Evolutionary conservation across 2,329 filamentous ascomycete genomes (phyloP).

Genomic region (Neonectria magnoliae): DNA sequence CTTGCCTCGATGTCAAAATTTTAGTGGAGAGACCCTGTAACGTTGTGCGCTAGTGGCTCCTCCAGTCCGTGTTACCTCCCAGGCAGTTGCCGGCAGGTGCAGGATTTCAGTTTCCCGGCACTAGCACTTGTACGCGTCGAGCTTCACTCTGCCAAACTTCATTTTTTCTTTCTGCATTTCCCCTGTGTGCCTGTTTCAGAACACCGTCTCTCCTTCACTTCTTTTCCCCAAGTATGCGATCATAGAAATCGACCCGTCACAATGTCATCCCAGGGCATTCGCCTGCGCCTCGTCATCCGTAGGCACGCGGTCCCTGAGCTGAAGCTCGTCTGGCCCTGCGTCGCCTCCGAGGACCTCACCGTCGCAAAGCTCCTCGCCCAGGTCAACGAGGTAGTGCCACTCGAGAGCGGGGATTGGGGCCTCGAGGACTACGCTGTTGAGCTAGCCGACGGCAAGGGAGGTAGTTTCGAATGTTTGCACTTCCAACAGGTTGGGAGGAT

Average conservation of each 20-base stretch:
- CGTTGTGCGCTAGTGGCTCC: slow-evolving; percentile 12
- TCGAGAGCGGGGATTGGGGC: slow-evolving; percentile 85
- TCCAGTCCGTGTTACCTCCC: neutral
- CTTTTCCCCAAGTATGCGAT: slow-evolving; percentile 30
- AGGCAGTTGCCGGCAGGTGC: slow-evolving; percentile 1
- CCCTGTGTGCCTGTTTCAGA: neutral
- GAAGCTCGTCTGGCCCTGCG: slow-evolving; percentile 76
- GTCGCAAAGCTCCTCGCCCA: slow-evolving; percentile 80
- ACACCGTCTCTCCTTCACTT: slow-evolving; percentile 6
- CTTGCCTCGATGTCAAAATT: neutral
- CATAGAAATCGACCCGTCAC: slow-evolving; percentile 9
- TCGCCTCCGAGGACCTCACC: slow-evolving; percentile 68
- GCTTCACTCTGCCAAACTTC: slow-evolving; percentile 8
- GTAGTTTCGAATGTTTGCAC: slow-evolving; percentile 86
- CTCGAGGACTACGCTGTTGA: slow-evolving; percentile 91
- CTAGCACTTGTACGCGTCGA: slow-evolving; percentile 20
- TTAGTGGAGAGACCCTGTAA: slow-evolving; percentile 21
- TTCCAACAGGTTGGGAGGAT: slow-evolving; percentile 77
- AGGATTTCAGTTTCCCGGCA: slow-evolving; percentile 20
- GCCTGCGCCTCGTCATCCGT: slow-evolving; percentile 77
- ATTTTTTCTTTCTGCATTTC: slow-evolving; percentile 1
- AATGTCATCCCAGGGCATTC: slow-evolving; percentile 60
- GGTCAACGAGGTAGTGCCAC: slow-evolving; percentile 81
- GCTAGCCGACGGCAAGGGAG: slow-evolving; percentile 64
- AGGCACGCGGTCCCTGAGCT: slow-evolving; percentile 79